Evolutionary conservation across 1,284 basidiomycete genomes (phyloP).

Genomic region (Chalciporus sp.): DNA sequence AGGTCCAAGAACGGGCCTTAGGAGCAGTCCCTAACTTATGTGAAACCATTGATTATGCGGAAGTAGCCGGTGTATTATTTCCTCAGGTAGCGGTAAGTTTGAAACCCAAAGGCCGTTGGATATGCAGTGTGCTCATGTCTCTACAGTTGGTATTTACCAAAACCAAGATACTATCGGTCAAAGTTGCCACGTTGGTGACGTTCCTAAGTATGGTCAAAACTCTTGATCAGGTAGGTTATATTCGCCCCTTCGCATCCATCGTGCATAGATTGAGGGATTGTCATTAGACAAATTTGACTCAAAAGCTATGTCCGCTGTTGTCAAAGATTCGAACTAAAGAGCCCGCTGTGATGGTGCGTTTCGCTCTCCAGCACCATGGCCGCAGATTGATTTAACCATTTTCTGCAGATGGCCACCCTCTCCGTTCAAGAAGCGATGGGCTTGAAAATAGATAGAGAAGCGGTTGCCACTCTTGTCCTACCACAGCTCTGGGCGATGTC

Average conservation of each 20-base stretch:
- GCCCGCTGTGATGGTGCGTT: constrained; percentile 82
- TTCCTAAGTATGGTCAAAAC: constrained; percentile 94
- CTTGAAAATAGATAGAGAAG: constrained; percentile 91
- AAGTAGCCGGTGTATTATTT: constrained; percentile 84
- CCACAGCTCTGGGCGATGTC: constrained; percentile 97
- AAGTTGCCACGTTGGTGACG: constrained; percentile 86
- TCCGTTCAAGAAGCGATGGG: constrained; percentile 97
- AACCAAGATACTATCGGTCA: constrained; percentile 84
- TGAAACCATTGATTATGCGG: constrained; percentile 92
- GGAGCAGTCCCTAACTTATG: constrained; percentile 86
- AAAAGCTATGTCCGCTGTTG: constrained; percentile 92
- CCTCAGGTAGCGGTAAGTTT: constrained; percentile 82
- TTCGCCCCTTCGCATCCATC: background rate
- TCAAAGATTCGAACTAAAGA: constrained; percentile 96
- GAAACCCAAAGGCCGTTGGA: background rate
- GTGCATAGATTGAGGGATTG: constrained; percentile 8
- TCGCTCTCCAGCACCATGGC: background rate
- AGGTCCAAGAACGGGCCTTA: constrained; percentile 93
- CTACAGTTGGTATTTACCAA: constrained; percentile 84
- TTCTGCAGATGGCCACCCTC: constrained; percentile 81
- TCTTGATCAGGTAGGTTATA: constrained; percentile 75
- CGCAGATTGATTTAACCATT: constrained; percentile 2
- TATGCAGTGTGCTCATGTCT: constrained; percentile 12
- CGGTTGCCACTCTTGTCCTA: constrained; percentile 90
- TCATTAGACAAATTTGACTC: constrained; percentile 77